Evolutionary conservation across 331 rosid genomes (phyloP).

Genomic region (Acacia pycnantha): DNA sequence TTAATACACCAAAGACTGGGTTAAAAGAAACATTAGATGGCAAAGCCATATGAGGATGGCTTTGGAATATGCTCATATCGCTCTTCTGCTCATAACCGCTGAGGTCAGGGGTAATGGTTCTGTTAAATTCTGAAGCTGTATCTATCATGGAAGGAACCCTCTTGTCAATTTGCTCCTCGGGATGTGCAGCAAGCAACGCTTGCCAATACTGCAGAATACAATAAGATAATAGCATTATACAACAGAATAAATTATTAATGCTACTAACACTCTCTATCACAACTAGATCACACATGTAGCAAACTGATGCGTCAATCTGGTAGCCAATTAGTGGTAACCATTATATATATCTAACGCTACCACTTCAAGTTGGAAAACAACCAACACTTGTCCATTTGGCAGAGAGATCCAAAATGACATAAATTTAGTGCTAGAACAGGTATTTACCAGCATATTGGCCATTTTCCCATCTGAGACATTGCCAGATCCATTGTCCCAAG

Average conservation of each 20-base stretch:
- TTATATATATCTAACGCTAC: neutral
- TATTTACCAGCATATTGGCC: constrained; percentile 51
- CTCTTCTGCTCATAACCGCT: constrained; percentile 23
- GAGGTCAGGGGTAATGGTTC: constrained; percentile 24
- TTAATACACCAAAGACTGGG: constrained; percentile 22
- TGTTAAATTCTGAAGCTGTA: constrained; percentile 31
- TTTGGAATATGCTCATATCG: constrained; percentile 21
- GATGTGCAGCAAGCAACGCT: constrained; percentile 25
- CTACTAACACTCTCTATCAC: neutral
- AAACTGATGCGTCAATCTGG: neutral
- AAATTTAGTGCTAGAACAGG: constrained; percentile 18
- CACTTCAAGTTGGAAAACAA: constrained; percentile 15
- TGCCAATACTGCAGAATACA: constrained; percentile 38
- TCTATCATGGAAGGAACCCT: constrained; percentile 30
- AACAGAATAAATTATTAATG: constrained; percentile 6
- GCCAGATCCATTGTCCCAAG: constrained; percentile 29
- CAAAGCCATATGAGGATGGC: constrained; percentile 35
- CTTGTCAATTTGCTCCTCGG: constrained; percentile 30
- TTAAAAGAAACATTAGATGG: constrained; percentile 36
- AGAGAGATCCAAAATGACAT: constrained; percentile 13
- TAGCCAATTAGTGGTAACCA: neutral
- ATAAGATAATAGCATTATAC: constrained; percentile 20
- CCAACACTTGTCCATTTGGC: neutral
- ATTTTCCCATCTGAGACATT: constrained; percentile 26
- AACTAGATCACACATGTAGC: neutral